Evolutionary conservation across 2,329 filamentous ascomycete species (phyloP).

Genomic region (Colletotrichum karsti): DNA sequence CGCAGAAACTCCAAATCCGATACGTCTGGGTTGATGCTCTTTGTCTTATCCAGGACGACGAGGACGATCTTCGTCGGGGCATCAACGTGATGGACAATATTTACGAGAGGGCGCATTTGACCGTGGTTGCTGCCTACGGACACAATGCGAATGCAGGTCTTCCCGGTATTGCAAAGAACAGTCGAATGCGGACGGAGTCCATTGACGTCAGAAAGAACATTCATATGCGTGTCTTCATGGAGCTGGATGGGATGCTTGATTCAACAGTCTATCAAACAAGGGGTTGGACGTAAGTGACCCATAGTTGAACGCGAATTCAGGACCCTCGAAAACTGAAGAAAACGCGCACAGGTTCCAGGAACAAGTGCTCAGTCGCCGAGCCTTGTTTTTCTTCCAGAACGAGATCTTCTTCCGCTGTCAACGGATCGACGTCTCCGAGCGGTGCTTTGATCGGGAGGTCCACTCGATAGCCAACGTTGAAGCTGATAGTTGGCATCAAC

Average conservation of each 20-base stretch:
- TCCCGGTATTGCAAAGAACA: not conserved
- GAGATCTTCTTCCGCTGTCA: not conserved
- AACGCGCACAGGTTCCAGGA: not conserved
- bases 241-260: not conserved
- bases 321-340: not conserved
- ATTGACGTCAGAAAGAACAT: not conserved
- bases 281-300: not conserved
- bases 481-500: no score
- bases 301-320: not conserved
- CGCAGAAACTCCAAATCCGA: not conserved
- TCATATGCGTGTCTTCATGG: not conserved
- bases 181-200: not conserved
- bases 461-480: no score
- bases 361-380: not conserved
- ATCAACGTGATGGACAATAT: slow-evolving; percentile 2
- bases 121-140: not conserved
- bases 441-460: no score
- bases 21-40: slow-evolving; percentile 28
- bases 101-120: not conserved
- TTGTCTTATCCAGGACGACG: slow-evolving; percentile 26
- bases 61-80: not conserved
- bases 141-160: not conserved
- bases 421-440: not conserved
- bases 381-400: not conserved
- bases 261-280: not conserved